Base-by-base conservation (phyloP, 148 eudicot species). In the Suaeda aralocaspica region DNA sequence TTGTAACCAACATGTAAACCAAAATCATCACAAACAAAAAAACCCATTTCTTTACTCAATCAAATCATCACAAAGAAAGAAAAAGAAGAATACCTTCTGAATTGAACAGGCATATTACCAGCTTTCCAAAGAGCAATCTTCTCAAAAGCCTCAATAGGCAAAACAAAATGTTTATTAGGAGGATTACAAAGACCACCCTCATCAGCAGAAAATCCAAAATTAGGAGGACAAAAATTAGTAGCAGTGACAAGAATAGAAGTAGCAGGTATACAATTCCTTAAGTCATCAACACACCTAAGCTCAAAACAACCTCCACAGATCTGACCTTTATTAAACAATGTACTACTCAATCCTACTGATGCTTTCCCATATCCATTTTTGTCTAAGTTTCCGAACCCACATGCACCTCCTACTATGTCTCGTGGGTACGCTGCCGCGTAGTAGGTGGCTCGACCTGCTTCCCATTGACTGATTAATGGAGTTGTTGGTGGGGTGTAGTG, bases 121-220 rank as follows among this genome's bases (percentile, higher is more conserved):
- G 96, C 98, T 67, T 93, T 93, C 98, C 98, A 93, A 53, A 90
- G 82, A 0, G 96, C 98, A 69, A 93, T 90, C 89, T 93, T 93
- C 82, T 90, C 98, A 79, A 93, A 93, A 0, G 92, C 90, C 36
- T 93, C 94, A 69, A 93, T 93, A 2, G 98, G 96, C 14, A 93
- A 66, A 15, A 93, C 98, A 70, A 93, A 93, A 59, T 93, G 98
- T 55, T 79, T 75, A 69, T 93, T 93, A 0, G 94, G 94, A 0
- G 84, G 84, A 61, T 93, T 93, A 78, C 98, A 93, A 0, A 66
- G 75, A 2, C 98, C 98, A 2, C 98, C 98, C 10, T 67, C 88
- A 22, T 88, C 96, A 0, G 85, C 82, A 6, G 75, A 29, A 36
- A 93, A 84, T 1, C 89, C 96, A 28, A 67, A 88, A 64, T 93